These are phyloP conservation scores for Paraconiothyrium sp. DNA, from an alignment of 2,329 filamentous ascomycete genomes.

Conservation along the genomic window DNA sequence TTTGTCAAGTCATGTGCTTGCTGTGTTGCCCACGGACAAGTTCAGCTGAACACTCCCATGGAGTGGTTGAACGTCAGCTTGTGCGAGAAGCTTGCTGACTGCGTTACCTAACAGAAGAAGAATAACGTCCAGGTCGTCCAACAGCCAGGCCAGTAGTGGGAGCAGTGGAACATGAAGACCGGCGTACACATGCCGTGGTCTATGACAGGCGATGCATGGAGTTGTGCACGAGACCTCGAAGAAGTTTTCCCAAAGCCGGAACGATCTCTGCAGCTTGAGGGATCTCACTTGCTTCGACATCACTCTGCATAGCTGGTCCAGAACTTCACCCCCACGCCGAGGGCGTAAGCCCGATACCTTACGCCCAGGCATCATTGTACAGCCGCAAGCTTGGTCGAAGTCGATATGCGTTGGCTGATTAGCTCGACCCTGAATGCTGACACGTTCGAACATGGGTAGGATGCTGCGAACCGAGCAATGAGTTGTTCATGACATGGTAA, in stretches of 20 bases:
- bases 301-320: background rate
- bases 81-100: constrained; percentile 22
- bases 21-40: background rate
- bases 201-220: constrained; percentile 29
- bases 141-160: constrained; percentile 60
- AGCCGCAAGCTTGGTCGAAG: background rate
- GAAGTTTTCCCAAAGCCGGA: background rate
- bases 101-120: constrained; percentile 71
- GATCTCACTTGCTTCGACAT: background rate
- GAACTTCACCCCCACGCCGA: background rate
- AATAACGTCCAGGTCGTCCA: constrained; percentile 89
- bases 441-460: background rate
- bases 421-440: background rate
- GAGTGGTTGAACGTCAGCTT: constrained; percentile 10
- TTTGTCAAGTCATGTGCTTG: constrained; percentile 2
- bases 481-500: background rate
- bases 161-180: constrained; percentile 20
- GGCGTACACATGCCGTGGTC: constrained; percentile 23
- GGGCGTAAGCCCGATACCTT: background rate
- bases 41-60: constrained; percentile 10
- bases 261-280: background rate
- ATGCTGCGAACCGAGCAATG: background rate
- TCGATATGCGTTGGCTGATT: constrained; percentile 8
- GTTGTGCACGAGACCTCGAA: constrained; percentile 24
- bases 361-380: background rate